A percentile compares a stretch with the other conserved stretches of the same genome.
phyloP scores from a whole-genome alignment of 1,284 basidiomycete genomes.

The Ceratobasidium sp. region DNA sequence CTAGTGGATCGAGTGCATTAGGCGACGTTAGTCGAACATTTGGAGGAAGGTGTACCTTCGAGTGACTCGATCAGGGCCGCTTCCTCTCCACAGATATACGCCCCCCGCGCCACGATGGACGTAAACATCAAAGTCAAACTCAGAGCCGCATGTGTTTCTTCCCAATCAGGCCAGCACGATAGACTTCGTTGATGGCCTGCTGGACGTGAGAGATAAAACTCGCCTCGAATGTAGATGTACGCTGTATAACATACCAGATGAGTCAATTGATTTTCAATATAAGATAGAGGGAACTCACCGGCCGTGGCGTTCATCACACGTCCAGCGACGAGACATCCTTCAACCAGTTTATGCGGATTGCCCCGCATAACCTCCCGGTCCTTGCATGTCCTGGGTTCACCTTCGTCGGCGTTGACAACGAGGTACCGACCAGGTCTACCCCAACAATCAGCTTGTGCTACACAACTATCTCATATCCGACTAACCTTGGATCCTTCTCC shows the following conservation, averaged over 20 bases:
- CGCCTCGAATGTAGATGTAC: constrained; percentile 99
- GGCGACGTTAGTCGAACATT: too few relatives aligned
- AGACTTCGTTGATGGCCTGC: constrained; percentile 95
- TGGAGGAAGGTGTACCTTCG: too few relatives aligned
- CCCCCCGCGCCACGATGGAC: constrained; percentile 97
- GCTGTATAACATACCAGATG: constrained; percentile 61
- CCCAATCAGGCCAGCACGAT: constrained; percentile 92
- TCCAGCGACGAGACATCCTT: constrained; percentile 98
- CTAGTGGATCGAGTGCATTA: too few relatives aligned
- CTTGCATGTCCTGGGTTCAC: constrained; percentile 99
- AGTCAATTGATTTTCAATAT: too few relatives aligned
- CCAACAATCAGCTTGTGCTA: neutral
- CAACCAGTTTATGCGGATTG: constrained; percentile 98
- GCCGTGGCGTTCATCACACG: constrained; percentile 97
- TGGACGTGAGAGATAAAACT: constrained; percentile 97
- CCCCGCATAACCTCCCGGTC: constrained; percentile 98
- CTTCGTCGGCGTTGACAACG: constrained; percentile 98
- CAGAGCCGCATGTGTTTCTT: constrained; percentile 93
- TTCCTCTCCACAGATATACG: constrained; percentile 99
- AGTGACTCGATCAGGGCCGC: constrained; percentile 94
- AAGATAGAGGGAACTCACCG: constrained; percentile 54
- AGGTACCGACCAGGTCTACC: constrained; percentile 86
- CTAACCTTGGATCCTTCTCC: constrained; percentile 91
- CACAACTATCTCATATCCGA: constrained; percentile 8
- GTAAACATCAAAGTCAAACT: constrained; percentile 95